Evolutionary conservation across 2,329 filamentous ascomycete species (phyloP).

Genomic region (Fusarium buharicum): DNA sequence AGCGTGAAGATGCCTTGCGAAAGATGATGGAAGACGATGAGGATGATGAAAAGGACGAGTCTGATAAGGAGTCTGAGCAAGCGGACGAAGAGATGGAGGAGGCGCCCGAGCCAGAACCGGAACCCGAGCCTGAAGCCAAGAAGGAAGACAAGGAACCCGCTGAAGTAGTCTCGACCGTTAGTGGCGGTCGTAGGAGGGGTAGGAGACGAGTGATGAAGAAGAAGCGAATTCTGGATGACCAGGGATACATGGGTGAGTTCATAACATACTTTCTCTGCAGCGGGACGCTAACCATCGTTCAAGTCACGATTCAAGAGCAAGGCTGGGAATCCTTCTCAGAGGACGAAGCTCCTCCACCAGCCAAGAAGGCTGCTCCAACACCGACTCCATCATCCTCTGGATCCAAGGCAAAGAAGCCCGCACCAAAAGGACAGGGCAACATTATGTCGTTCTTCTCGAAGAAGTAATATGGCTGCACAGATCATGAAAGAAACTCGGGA

Average conservation of each 20-base stretch:
- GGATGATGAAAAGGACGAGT: slow-evolving; percentile 66
- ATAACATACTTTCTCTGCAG: not conserved
- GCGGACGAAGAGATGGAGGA: slow-evolving; percentile 56
- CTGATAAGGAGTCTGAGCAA: slow-evolving; percentile 51
- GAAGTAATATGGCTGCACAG: slow-evolving; percentile 60
- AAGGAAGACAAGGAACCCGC: slow-evolving; percentile 58
- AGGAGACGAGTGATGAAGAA: slow-evolving; percentile 87
- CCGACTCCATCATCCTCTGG: slow-evolving; percentile 58
- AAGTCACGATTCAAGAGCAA: slow-evolving; percentile 85
- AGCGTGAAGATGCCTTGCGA: slow-evolving; percentile 54
- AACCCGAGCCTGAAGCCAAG: slow-evolving; percentile 51
- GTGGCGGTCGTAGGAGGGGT: slow-evolving; percentile 75
- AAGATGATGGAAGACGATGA: slow-evolving; percentile 66
- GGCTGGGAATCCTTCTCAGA: slow-evolving; percentile 95
- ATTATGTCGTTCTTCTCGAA: slow-evolving; percentile 95
- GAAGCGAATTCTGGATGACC: slow-evolving; percentile 85
- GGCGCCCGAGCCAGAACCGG: slow-evolving; percentile 52
- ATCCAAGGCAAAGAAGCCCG: slow-evolving; percentile 65
- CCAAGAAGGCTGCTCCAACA: slow-evolving; percentile 64
- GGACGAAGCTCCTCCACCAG: slow-evolving; percentile 72
- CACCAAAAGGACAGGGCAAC: slow-evolving; percentile 75
- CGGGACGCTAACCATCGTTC: slow-evolving; percentile 24
- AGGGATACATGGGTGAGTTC: slow-evolving; percentile 84
- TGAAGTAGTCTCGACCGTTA: slow-evolving; percentile 63
- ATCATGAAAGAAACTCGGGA: not conserved